Base-by-base conservation (phyloP, 2,329 filamentous ascomycete species). In the Orbilia oligospora region DNA sequence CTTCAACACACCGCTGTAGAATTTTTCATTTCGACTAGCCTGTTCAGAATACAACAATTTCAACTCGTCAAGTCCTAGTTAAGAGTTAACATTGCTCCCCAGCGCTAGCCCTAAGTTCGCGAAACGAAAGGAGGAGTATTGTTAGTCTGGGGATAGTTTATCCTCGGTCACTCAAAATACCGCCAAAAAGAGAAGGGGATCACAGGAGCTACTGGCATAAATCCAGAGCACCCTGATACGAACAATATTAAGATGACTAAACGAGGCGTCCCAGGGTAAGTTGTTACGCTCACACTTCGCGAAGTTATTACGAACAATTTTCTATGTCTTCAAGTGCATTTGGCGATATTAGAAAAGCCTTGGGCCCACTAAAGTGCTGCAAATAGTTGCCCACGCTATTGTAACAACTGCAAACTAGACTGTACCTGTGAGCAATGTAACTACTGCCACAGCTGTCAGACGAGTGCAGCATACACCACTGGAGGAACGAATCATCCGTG, bases 381-480 rank as follows among this genome's bases (percentile, higher is more conserved):
- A 8, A 14, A 27, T 66, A 75, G 71, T 20, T 68, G 71, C 16
- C 1, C 3, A 10, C 12, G 16, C 0, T 68, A 41, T 20, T 76
- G 71, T 22, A 38, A n/a, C 0, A 27, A 1, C 16, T 76, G 71
- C 16, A 12, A n/a, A 20, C 49, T 36, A n/a, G 71, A 70, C 18
- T 76, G 71, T 20, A 27, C 12, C 1, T 76, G 71, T 27, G 56
- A 76, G 6, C 12, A 27, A 4, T 76, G 71, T n/a, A 16, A 33
- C 9, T 65, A 76, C 20, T 76, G 71, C 18, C 71, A 76, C n/a
- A 76, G 20, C n/a, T 76, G 71, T 14, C 22, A 51, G 5, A 22
- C 8, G n/a, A 0, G 8, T 3, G 56, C 38, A 6, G 71, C 48
- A 1, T 10, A 22, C 24, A 8, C 27, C 18, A 27, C 0, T 6